Conservation (phyloP, 352 stramenopile genomes). For the Globisporangium cederbergense region DNA sequence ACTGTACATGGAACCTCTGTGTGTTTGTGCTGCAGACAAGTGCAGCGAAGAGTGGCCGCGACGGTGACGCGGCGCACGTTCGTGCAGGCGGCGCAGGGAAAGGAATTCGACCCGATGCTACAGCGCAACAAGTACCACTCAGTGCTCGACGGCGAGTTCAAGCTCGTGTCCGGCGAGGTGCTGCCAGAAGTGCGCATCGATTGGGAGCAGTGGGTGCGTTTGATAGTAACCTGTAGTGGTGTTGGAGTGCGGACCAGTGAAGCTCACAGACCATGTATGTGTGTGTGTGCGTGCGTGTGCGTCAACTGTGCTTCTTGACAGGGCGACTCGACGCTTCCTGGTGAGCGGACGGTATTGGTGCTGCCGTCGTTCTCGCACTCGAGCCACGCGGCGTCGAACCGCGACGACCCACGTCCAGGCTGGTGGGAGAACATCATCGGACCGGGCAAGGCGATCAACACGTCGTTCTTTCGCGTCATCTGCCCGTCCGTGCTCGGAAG, state of each 20-base stretch:
- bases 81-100: constrained; percentile 29
- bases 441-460: constrained; percentile 84
- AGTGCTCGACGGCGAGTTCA: constrained; percentile 58
- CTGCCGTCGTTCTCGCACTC: constrained; percentile 87
- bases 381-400: constrained; percentile 79
- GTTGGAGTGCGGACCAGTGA: too few relatives aligned
- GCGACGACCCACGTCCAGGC: constrained; percentile 67
- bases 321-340: constrained; percentile 64
- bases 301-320: constrained; percentile 10
- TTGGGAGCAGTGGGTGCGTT: constrained; percentile 74
- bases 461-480: constrained; percentile 86
- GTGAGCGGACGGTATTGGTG: constrained; percentile 75
- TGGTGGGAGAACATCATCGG: constrained; percentile 91
- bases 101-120: constrained; percentile 26
- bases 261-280: not conserved
- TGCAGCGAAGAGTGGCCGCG: not conserved
- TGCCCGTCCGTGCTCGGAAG: constrained; percentile 81
- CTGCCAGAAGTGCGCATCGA: constrained; percentile 63
- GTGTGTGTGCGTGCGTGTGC: not conserved
- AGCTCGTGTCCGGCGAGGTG: constrained; percentile 46
- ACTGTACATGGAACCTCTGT: not conserved
- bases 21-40: constrained; percentile 7
- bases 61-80: constrained; percentile 29
- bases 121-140: constrained; percentile 76
- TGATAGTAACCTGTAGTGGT: too few relatives aligned